Evolutionary conservation across 2,329 filamentous ascomycete genomes (phyloP).

Genomic region (Fusarium pseudocircinatum): DNA sequence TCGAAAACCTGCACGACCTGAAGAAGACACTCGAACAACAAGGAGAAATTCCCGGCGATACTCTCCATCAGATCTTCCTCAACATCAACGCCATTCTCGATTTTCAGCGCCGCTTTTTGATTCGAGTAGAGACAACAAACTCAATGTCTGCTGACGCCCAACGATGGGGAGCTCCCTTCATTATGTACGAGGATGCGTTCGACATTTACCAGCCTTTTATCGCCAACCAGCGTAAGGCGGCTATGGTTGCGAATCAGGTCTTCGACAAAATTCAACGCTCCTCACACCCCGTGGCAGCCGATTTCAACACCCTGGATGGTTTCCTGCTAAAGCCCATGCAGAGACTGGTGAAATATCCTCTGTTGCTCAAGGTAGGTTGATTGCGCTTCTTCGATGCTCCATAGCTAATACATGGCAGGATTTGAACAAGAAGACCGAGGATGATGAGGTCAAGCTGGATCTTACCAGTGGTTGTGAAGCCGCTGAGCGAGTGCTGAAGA

Average conservation of each 20-base stretch:
- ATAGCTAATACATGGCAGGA: constrained; percentile 66
- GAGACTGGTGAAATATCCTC: constrained; percentile 90
- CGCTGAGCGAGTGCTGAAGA: constrained; percentile 81
- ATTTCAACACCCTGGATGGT: constrained; percentile 87
- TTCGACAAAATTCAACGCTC: constrained; percentile 87
- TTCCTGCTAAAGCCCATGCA: constrained; percentile 98
- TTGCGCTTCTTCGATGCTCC: background rate
- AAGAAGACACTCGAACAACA: constrained; percentile 91
- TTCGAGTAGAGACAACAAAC: constrained; percentile 95
- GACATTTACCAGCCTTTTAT: constrained; percentile 97
- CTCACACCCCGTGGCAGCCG: constrained; percentile 81
- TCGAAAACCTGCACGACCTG: constrained; percentile 91
- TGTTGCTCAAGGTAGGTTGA: constrained; percentile 78
- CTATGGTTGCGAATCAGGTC: constrained; percentile 81
- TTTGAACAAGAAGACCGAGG: constrained; percentile 84
- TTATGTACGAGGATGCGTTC: constrained; percentile 85
- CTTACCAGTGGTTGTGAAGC: constrained; percentile 81
- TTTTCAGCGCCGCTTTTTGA: constrained; percentile 93
- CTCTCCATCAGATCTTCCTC: constrained; percentile 93
- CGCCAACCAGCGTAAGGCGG: constrained; percentile 92
- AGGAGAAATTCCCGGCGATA: constrained; percentile 87
- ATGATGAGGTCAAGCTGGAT: constrained; percentile 76
- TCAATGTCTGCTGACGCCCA: constrained; percentile 79
- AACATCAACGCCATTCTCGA: constrained; percentile 96
- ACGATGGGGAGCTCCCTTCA: constrained; percentile 95